Conservation (phyloP, 768 basidiomycete species). For the Mycena galericulata region DNA sequence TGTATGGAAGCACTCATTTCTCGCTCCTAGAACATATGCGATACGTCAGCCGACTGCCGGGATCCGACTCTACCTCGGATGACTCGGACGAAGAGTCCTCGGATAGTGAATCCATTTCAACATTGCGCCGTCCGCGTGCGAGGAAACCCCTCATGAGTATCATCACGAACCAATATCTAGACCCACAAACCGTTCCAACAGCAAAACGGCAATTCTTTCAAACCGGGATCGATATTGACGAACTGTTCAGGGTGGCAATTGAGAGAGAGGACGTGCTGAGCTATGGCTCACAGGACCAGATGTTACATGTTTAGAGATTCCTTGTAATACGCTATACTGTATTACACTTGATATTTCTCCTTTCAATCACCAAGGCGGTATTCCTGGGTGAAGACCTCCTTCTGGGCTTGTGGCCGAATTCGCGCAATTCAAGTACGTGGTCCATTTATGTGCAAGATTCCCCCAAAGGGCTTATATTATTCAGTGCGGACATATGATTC, state of each 20-base stretch:
- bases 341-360: too few species aligned
- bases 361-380: too few species aligned
- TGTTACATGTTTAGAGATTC: not conserved
- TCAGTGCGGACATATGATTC: too few species aligned
- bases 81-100: conserved; percentile 64
- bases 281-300: not conserved
- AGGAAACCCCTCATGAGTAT: conserved; percentile 75
- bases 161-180: conserved; percentile 68
- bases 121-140: conserved; percentile 34
- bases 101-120: conserved; percentile 40
- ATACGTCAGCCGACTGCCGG: conserved; percentile 72
- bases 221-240: conserved; percentile 41
- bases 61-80: conserved; percentile 58
- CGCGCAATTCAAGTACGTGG: too few species aligned
- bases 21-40: conserved; percentile 67
- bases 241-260: conserved; percentile 17
- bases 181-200: conserved; percentile 45
- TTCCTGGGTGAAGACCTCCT: too few species aligned
- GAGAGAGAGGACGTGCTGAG: conserved; percentile 21
- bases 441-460: too few species aligned
- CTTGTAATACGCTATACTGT: not conserved
- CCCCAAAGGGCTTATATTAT: too few species aligned
- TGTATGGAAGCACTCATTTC: not conserved
- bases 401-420: too few species aligned
- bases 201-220: conserved; percentile 70